These are phyloP conservation scores for Hylodesmum podocarpum DNA, from an alignment of 306 rosid species.

Conservation along the genomic window DNA sequence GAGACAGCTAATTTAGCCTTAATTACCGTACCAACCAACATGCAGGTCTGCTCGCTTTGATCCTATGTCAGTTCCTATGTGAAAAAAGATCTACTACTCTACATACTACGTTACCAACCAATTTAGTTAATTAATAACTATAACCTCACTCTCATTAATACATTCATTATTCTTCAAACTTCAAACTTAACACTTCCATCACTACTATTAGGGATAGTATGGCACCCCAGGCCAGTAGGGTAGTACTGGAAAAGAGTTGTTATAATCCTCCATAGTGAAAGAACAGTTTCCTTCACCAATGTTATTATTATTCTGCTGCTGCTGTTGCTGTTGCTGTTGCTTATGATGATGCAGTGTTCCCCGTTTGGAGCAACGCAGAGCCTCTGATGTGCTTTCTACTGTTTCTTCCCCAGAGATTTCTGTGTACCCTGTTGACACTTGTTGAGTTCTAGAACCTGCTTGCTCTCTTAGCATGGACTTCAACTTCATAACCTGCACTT, in stretches of 20 bases:
- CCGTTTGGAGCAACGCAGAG: constrained; percentile 42
- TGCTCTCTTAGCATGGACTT: constrained; percentile 67
- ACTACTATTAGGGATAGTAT: constrained; percentile 45
- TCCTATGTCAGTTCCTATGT: constrained; percentile 1
- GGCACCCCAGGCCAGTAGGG: constrained; percentile 68
- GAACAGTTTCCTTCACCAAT: constrained; percentile 45
- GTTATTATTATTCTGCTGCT: no score
- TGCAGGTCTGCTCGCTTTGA: constrained; percentile 5
- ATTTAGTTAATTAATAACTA: not conserved
- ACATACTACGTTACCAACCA: not conserved
- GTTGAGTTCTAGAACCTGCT: constrained; percentile 46
- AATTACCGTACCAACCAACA: constrained; percentile 1
- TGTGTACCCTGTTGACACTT: constrained; percentile 54
- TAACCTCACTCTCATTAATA: not conserved
- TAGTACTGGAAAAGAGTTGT: constrained; percentile 47
- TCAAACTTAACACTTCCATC: no score
- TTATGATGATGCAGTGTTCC: constrained; percentile 40
- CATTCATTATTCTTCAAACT: not conserved
- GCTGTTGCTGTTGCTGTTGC: constrained; percentile 26
- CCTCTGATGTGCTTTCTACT: constrained; percentile 71
- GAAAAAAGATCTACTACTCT: not conserved
- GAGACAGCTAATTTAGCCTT: not conserved
- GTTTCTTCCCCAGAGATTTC: constrained; percentile 84
- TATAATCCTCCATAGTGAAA: constrained; percentile 58
- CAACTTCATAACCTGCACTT: constrained; percentile 70